Evolutionary conservation across 2,329 filamentous ascomycete genomes (phyloP).

Genomic region (Eutypella sp.): DNA sequence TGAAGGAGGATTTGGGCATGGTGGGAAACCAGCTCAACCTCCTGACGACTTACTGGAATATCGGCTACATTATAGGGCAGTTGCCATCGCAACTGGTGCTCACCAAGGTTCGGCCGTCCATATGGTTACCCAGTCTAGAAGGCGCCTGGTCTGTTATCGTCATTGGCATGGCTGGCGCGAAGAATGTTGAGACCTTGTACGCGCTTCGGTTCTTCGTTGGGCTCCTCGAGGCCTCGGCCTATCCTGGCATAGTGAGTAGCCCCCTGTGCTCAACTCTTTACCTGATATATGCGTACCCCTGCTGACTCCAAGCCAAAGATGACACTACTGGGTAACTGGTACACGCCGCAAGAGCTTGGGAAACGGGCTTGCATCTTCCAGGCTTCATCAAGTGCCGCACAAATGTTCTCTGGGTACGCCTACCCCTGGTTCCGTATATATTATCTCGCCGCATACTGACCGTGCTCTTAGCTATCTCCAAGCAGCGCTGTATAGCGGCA

Average conservation of each 20-base stretch:
- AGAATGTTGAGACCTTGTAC: slow-evolving; percentile 32
- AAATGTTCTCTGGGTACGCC: slow-evolving; percentile 42
- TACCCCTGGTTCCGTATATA: neutral
- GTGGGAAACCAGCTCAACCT: slow-evolving; percentile 38
- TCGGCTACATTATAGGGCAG: slow-evolving; percentile 40
- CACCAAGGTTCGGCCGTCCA: slow-evolving; percentile 36
- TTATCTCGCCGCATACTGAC: slow-evolving; percentile 16
- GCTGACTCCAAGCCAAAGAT: too few species aligned
- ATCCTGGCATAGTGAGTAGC: slow-evolving; percentile 35
- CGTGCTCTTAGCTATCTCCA: slow-evolving; percentile 39
- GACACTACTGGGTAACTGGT: slow-evolving; percentile 42
- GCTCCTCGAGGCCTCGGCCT: slow-evolving; percentile 34
- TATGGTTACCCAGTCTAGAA: slow-evolving; percentile 38
- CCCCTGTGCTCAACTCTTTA: too few species aligned
- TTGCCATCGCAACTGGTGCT: slow-evolving; percentile 28
- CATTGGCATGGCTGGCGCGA: slow-evolving; percentile 26
- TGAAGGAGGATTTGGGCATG: slow-evolving; percentile 42
- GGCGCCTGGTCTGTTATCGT: slow-evolving; percentile 32
- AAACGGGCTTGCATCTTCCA: slow-evolving; percentile 46
- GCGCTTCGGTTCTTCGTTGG: slow-evolving; percentile 39
- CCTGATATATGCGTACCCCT: too few species aligned
- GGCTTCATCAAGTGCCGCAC: slow-evolving; percentile 45
- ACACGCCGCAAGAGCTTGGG: slow-evolving; percentile 38
- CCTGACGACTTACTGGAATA: slow-evolving; percentile 42
- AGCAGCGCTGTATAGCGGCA: slow-evolving; percentile 34